Evolutionary conservation across 768 basidiomycete genomes (phyloP), one percentile per base, ranked within the genome.

Genomic region (Panaeolus papilionaceus): DNA sequence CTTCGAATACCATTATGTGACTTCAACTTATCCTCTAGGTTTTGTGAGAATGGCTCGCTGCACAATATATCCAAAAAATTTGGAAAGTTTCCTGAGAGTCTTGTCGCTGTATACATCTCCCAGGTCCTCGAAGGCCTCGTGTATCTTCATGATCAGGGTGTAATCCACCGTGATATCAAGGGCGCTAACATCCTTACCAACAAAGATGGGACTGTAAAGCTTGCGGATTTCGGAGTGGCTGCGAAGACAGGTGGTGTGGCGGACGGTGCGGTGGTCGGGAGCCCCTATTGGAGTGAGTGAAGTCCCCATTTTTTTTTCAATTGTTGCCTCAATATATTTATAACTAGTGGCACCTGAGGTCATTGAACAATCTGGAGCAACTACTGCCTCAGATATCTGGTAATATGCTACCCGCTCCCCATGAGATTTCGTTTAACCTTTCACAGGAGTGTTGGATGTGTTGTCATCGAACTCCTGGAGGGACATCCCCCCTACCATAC

Each of bases 201-300:
- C 77, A 99, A 99, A 80, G 97, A 98, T 81, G 98, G 98, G 7
- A 92, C 91, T 23, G 96, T 99, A 67, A 99, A 99, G 79, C 86
- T 99, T n/a, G 98, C 98, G 12, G 98, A 99, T 79, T 99, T 99
- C 75, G 98, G 98, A 63, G 98, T 99, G 20, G 95, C 96, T 11
- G 89, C 93, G 10, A 88, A 90, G 28, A 86, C 89, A 0, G 91
- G 88, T 11, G 90, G 88, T 11, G 90, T 90, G 26, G 87, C 87
- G 54, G 94, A 98, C 76, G 93, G 92, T 73, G 93, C 95, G 11
- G 97, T 99, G 2, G 97, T 99, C 47, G 97, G 97, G 6, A 96
- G 94, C 74, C 97, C 97, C 4, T 99, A 99, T 76, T 99, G 97
- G 97, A 99, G 93, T 95, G 78, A 71, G 91, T 86, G 2, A 64